Evolutionary conservation across 371 early-diverging fungal genomes (phyloP).

Genomic region (Dinochytrium kinnereticum): DNA sequence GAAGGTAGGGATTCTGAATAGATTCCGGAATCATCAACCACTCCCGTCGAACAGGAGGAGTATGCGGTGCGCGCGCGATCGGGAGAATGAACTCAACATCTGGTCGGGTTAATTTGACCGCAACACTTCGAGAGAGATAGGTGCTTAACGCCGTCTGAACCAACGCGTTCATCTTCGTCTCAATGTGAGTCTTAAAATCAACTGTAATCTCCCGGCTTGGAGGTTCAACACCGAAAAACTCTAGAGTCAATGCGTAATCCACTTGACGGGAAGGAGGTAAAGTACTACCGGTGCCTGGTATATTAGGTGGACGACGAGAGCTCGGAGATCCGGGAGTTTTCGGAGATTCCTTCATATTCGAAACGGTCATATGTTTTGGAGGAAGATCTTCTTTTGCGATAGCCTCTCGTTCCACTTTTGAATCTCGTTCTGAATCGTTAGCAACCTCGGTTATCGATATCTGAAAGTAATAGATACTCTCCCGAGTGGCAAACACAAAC

Average conservation of each 20-base stretch:
- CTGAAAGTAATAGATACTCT: conserved; percentile 66
- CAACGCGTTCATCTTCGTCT: conserved; percentile 63
- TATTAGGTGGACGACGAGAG: background rate
- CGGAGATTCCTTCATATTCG: conserved; percentile 7
- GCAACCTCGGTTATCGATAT: conserved; percentile 43
- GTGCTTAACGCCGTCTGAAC: conserved; percentile 71
- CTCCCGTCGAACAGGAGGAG: conserved; percentile 22
- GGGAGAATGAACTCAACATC: conserved; percentile 60
- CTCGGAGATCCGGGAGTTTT: conserved; percentile 23
- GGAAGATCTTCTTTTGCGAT: no score
- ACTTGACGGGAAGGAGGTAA: conserved; percentile 48
- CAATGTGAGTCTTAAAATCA: conserved; percentile 72
- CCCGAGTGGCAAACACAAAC: conserved; percentile 67
- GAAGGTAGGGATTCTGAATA: conserved; percentile 63
- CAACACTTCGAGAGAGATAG: conserved; percentile 73
- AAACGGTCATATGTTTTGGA: no score
- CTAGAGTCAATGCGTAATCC: conserved; percentile 64
- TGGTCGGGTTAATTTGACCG: conserved; percentile 66
- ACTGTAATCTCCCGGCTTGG: conserved; percentile 67
- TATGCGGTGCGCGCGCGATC: conserved; percentile 8
- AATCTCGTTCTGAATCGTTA: background rate
- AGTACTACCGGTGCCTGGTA: conserved; percentile 26
- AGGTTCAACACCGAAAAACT: conserved; percentile 77
- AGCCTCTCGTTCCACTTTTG: conserved; percentile 7
- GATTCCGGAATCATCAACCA: conserved; percentile 57